A percentile compares a stretch with the other conserved stretches of the same genome.
Conservation (phyloP, 2,329 filamentous ascomycete genomes). For the Drechslera avenae region DNA sequence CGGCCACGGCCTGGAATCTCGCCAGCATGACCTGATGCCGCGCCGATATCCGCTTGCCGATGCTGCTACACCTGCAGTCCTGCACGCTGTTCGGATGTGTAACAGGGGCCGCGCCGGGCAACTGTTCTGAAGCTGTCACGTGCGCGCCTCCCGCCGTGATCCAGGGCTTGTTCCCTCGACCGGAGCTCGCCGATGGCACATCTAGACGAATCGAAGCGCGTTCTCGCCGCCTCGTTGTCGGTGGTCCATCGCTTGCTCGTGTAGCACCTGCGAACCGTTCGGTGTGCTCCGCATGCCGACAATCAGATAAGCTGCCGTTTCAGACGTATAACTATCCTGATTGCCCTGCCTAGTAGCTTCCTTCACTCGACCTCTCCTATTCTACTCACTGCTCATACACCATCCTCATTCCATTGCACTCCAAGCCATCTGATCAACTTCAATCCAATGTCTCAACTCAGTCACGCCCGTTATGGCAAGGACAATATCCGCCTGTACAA, state of each 20-base stretch:
- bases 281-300: constrained; percentile 39
- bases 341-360: constrained; percentile 21
- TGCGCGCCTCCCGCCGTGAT: constrained; percentile 23
- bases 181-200: constrained; percentile 45
- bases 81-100: constrained; percentile 14
- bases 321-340: constrained; percentile 37
- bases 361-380: constrained; percentile 11
- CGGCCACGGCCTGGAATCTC: constrained; percentile 12
- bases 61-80: constrained; percentile 9
- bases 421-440: constrained; percentile 2
- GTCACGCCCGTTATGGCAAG: constrained; percentile 79
- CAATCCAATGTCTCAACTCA: constrained; percentile 53
- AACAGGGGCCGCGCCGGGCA: constrained; percentile 1
- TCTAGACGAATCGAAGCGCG: constrained; percentile 35
- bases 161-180: constrained; percentile 23
- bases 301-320: constrained; percentile 36
- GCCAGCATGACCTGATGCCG: constrained; percentile 34
- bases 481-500: constrained; percentile 99
- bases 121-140: constrained; percentile 28
- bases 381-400: constrained; percentile 9
- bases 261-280: constrained; percentile 34
- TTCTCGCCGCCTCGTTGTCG: constrained; percentile 29
- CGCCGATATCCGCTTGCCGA: constrained; percentile 19
- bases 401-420: background rate
- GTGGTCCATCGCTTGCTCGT: constrained; percentile 28